Conservation (phyloP, 2,329 filamentous ascomycete genomes). For the Hymenoscyphus linearis region DNA sequence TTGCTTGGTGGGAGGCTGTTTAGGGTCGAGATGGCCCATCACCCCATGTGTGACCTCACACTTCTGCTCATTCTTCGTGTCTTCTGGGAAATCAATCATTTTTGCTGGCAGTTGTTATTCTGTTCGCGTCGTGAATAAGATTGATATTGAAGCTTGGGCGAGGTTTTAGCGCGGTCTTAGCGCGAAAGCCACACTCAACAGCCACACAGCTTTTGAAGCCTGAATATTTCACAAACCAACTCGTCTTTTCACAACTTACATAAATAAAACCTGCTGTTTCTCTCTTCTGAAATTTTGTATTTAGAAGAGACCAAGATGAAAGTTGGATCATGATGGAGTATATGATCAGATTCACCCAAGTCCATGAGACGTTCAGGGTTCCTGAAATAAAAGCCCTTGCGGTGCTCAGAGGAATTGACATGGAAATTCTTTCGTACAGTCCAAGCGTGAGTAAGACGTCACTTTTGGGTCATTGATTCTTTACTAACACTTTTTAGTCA, state of each 20-base stretch:
- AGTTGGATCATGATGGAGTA: slow-evolving; percentile 55
- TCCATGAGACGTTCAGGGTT: slow-evolving; percentile 83
- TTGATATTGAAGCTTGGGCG: slow-evolving; percentile 3
- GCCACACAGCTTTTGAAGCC: not conserved
- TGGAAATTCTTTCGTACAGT: slow-evolving; percentile 72
- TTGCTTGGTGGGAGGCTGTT: slow-evolving; percentile 64
- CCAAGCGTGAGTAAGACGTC: slow-evolving; percentile 54
- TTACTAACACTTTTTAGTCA: slow-evolving; percentile 49
- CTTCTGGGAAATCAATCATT: slow-evolving; percentile 40
- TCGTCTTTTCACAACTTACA: not conserved
- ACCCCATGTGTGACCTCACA: slow-evolving; percentile 68
- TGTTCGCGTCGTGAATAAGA: not conserved
- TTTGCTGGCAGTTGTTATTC: slow-evolving; percentile 5
- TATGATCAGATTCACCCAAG: slow-evolving; percentile 82
- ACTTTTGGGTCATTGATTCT: slow-evolving; percentile 10
- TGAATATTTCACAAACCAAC: slow-evolving; percentile 5
- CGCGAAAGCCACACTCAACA: not conserved
- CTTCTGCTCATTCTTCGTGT: slow-evolving; percentile 46
- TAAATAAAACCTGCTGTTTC: not conserved
- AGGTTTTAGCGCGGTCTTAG: slow-evolving; percentile 11
- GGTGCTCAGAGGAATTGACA: slow-evolving; percentile 55
- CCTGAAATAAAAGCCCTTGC: slow-evolving; percentile 82
- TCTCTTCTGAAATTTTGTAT: not conserved
- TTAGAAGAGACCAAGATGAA: not conserved
- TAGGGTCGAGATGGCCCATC: slow-evolving; percentile 64